phyloP scores from a whole-genome alignment of 2,329 filamentous ascomycete genomes.

The Epichloe typhina region DNA sequence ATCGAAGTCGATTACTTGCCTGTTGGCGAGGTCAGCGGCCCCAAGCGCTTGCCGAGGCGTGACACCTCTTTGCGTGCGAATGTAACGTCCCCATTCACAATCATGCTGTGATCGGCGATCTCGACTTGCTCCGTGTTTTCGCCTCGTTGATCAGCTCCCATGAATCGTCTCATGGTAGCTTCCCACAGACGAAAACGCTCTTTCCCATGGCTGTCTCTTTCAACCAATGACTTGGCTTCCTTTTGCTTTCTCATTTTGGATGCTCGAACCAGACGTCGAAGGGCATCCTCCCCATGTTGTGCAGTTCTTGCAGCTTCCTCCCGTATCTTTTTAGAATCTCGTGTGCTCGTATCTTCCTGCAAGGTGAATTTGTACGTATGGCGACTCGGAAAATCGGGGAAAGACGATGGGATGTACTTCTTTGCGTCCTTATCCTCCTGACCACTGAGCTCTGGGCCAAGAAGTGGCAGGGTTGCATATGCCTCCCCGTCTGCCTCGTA shows the following conservation, averaged over 20 bases:
- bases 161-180: conserved; percentile 43
- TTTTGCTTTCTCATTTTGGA: conserved; percentile 53
- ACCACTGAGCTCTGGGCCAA: conserved; percentile 45
- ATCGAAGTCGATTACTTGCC: background rate
- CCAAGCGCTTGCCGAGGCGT: conserved; percentile 29
- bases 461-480: conserved; percentile 29
- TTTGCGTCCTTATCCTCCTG: conserved; percentile 41
- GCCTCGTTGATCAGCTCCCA: conserved; percentile 21
- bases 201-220: conserved; percentile 37
- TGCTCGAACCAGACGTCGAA: conserved; percentile 45
- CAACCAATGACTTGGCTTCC: conserved; percentile 43
- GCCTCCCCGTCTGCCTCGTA: conserved; percentile 25
- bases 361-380: conserved; percentile 51
- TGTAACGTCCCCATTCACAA: conserved; percentile 44
- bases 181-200: conserved; percentile 49
- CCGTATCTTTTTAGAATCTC: conserved; percentile 44
- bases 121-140: conserved; percentile 29
- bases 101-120: conserved; percentile 50
- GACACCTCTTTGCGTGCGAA: conserved; percentile 42
- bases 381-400: conserved; percentile 50
- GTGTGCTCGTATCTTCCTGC: conserved; percentile 30
- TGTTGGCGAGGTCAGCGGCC: conserved; percentile 8
- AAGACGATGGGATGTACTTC: conserved; percentile 42
- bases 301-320: conserved; percentile 46
- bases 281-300: conserved; percentile 48